Base-by-base conservation (phyloP, 2,329 filamentous ascomycete species). In the Trichophyton verrucosum region DNA sequence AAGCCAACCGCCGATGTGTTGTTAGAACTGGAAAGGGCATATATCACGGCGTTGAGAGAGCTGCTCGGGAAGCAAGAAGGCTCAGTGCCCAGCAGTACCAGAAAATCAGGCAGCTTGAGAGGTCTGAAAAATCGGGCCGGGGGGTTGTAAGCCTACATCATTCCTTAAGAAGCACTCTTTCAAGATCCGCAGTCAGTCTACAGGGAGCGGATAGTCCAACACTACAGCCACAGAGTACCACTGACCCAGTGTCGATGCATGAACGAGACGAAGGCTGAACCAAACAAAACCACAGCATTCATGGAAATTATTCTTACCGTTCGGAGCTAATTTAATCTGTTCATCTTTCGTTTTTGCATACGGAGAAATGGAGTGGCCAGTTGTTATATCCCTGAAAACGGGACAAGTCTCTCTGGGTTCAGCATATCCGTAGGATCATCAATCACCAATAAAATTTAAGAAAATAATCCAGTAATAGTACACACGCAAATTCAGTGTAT, bases 1-100 rank as follows among this genome's bases (percentile, higher is more conserved):
- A 66, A 15, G 72, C 66, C 2, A 75, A 76, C 55, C 66, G 74
- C 53, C 69, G 62, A 24, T 65, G 71, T 53, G 63, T 68, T 9
- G 72, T 69, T 56, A 68, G 72, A 53, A 33, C 73, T 17, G 69
- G 65, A 4, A 59, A 61, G 20, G 64, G 63, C 6, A 60, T 73
- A 20, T 62, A 62, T 22, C 58, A 62, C 33, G 61, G 64, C 27
- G 72, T 61, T 56, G 60, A 57, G 38, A 63, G 42, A 15, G 61
- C 61, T 42, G 60, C 59, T 40, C 61, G 44, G 24, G 64, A 63
- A n/a, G 49, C 49, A 55, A 55, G 33, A 6, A 11, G 11, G 13
- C 13, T 36, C 8, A 27, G 49, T 17, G 13, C 8, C 13, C 8
- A 36, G 30, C 49, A 55, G 9, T 55, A 55, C 17, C n/a, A 27